Conservation (phyloP, 805 yeast species). For the Naumovozyma baii region DNA sequence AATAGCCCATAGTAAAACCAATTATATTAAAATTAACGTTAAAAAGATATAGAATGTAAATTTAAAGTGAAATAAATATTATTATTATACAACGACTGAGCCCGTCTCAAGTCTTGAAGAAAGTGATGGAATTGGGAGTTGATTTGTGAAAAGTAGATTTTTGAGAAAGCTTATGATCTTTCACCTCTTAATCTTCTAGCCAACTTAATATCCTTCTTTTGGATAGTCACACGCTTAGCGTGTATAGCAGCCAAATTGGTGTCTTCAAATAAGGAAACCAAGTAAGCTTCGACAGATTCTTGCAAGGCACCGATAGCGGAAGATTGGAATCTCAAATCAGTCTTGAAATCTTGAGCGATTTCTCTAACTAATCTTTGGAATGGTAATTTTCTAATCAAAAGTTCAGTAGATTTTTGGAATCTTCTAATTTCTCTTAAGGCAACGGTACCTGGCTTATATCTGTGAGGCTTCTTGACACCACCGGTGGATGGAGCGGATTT, state of each 20-base stretch:
- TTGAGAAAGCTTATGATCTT: conserved; percentile 51
- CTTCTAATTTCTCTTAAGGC: conserved; percentile 95
- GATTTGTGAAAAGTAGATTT: not conserved
- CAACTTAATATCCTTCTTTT: conserved; percentile 94
- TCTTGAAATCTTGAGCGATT: conserved; percentile 87
- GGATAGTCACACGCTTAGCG: conserved; percentile 97
- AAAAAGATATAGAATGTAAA: not conserved
- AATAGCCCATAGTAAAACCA: no score
- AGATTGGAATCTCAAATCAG: conserved; percentile 91
- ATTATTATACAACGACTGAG: not conserved
- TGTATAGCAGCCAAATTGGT: conserved; percentile 97
- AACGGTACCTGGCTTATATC: conserved; percentile 95
- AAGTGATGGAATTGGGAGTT: not conserved
- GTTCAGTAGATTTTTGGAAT: conserved; percentile 92
- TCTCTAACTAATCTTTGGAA: conserved; percentile 95
- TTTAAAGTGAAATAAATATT: no score
- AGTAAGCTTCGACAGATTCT: conserved; percentile 96
- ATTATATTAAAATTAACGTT: no score
- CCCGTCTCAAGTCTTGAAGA: not conserved
- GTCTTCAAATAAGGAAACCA: conserved; percentile 91
- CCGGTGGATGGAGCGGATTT: conserved; percentile 84
- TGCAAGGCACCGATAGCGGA: conserved; percentile 95
- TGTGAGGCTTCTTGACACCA: conserved; percentile 89
- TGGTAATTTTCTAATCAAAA: conserved; percentile 89
- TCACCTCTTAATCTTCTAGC: conserved; percentile 98